Evolutionary conservation across 2,329 filamentous ascomycete species (phyloP).

Genomic region (Metarhizium sp.): DNA sequence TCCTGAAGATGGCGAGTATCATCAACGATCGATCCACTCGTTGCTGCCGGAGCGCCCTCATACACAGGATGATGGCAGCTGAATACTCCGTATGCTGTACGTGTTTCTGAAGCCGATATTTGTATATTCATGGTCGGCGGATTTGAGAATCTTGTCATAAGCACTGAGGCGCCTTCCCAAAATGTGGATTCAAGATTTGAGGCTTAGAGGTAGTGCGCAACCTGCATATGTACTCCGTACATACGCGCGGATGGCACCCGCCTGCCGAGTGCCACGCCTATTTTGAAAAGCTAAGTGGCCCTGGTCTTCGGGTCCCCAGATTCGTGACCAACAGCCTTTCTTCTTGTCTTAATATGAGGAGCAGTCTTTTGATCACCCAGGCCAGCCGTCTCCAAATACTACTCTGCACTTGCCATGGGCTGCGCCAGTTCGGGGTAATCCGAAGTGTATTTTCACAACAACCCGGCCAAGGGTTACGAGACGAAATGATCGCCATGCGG

Average conservation of each 20-base stretch:
- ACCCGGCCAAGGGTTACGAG: too few relatives aligned
- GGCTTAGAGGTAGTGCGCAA: not conserved
- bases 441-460: too few relatives aligned
- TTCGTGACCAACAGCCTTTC: not conserved
- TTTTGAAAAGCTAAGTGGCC: not conserved
- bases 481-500: too few relatives aligned
- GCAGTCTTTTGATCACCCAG: not conserved
- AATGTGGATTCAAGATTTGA: not conserved
- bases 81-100: not conserved
- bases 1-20: too few relatives aligned
- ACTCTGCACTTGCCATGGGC: too few relatives aligned
- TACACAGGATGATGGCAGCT: not conserved
- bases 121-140: not conserved
- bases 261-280: not conserved
- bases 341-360: not conserved
- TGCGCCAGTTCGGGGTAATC: too few relatives aligned
- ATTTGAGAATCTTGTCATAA: not conserved
- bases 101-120: slow-evolving; percentile 2
- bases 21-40: too few relatives aligned
- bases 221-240: not conserved
- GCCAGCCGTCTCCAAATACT: too few relatives aligned
- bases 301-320: not conserved
- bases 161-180: slow-evolving; percentile 2
- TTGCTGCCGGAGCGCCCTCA: too few relatives aligned
- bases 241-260: not conserved